Percentiles rank a stretch among this genome's conserved stretches.
Evolutionary conservation across 2,329 filamentous ascomycete genomes (phyloP).

Genomic region (Orbilia ellipsospora): DNA sequence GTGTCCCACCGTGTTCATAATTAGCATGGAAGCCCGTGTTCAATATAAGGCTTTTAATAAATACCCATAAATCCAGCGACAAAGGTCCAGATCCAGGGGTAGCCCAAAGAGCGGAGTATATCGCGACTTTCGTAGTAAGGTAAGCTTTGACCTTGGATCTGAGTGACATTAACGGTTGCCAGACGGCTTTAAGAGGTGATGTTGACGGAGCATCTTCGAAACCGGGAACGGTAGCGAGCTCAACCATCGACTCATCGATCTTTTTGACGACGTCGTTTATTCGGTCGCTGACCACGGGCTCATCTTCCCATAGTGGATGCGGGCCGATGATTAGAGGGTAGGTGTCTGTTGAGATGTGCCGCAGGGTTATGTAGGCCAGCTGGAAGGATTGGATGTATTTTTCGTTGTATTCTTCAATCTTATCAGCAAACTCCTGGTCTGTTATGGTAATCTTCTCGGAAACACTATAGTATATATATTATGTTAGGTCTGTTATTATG

Average conservation of each 20-base stretch:
- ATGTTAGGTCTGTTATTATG: no score
- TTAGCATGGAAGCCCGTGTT: conserved; percentile 8
- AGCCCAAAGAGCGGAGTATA: not conserved
- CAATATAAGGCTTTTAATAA: not conserved
- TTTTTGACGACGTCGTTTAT: not conserved
- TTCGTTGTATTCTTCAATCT: conserved; percentile 4
- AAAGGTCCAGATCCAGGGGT: not conserved
- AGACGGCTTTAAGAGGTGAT: not conserved
- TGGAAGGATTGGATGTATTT: conserved; percentile 7
- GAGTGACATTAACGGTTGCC: not conserved
- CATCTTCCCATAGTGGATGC: not conserved
- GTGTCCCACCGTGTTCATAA: not conserved
- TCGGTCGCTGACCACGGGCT: not conserved
- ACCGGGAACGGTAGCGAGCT: not conserved
- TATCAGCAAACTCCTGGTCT: not conserved
- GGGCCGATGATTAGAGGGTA: conserved; percentile 15
- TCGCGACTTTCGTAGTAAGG: not conserved
- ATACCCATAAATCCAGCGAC: not conserved
- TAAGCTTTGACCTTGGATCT: not conserved
- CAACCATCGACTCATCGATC: not conserved
- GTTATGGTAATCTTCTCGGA: conserved; percentile 2
- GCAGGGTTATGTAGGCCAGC: not conserved
- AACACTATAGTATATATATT: not conserved
- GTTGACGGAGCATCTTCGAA: not conserved
- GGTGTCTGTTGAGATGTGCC: not conserved